Conservation (phyloP, 768 basidiomycete species). For the Trametes cubensis region DNA sequence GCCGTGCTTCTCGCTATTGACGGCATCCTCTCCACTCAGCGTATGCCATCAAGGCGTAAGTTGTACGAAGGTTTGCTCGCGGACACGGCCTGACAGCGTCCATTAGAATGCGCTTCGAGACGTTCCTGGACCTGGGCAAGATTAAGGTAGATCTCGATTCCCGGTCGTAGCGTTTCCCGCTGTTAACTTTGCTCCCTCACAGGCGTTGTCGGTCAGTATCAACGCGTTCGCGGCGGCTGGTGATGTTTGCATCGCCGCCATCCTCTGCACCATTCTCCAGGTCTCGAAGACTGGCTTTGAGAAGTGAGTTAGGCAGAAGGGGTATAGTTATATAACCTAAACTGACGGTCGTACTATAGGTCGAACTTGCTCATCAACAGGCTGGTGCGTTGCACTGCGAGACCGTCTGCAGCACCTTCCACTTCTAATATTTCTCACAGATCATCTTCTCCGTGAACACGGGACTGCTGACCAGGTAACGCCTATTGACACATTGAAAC, state of each 20-base stretch:
- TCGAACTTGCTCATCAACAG: conserved; percentile 47
- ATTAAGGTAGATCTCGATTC: conserved; percentile 11
- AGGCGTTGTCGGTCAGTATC: conserved; percentile 58
- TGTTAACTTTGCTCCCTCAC: not conserved
- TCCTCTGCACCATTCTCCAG: conserved; percentile 51
- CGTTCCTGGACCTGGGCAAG: conserved; percentile 8
- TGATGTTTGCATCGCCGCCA: conserved; percentile 52
- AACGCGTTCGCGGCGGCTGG: conserved; percentile 52
- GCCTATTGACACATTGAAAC: not conserved
- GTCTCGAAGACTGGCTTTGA: conserved; percentile 56
- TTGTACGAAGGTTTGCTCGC: not conserved
- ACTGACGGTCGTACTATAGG: conserved; percentile 13
- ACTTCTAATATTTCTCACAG: conserved; percentile 22
- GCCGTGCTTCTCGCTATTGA: not conserved
- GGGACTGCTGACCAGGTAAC: conserved; percentile 40
- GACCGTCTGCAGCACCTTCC: not conserved
- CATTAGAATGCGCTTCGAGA: not conserved
- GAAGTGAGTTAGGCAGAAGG: conserved; percentile 25
- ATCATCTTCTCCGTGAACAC: conserved; percentile 45
- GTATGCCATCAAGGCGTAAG: conserved; percentile 4
- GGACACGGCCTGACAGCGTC: not conserved
- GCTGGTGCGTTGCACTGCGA: conserved; percentile 10
- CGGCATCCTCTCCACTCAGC: not conserved
- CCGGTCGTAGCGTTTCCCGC: too few species aligned
- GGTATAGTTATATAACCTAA: too few species aligned